Evolutionary conservation across 208 protist species (phyloP).

Genomic region (Naegleria fowleri): DNA sequence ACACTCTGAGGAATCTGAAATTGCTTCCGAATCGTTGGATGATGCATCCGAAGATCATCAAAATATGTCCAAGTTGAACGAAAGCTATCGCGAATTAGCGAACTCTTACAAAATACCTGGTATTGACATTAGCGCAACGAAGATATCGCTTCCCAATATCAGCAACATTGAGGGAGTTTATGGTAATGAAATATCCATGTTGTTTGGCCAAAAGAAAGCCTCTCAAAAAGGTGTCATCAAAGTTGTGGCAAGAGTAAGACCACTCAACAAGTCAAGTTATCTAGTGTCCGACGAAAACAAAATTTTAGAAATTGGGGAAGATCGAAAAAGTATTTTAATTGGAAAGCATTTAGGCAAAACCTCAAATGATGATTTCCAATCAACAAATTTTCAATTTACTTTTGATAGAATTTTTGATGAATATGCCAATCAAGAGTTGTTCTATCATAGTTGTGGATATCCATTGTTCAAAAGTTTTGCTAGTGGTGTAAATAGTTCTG

Average conservation of each 20-base stretch:
- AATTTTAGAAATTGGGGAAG: background rate
- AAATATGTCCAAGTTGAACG: too few species aligned
- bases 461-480: background rate
- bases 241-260: background rate
- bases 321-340: background rate
- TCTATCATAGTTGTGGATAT: background rate
- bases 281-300: background rate
- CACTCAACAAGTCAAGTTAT: background rate
- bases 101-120: too few species aligned
- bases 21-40: too few species aligned
- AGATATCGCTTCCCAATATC: too few species aligned
- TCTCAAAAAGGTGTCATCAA: background rate
- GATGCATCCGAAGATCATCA: too few species aligned
- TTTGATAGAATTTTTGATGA: conserved; percentile 20
- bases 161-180: too few species aligned
- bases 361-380: background rate
- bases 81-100: too few species aligned
- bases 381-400: background rate
- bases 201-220: background rate
- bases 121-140: too few species aligned
- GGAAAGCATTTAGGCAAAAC: background rate
- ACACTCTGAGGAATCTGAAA: too few species aligned
- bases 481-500: background rate
- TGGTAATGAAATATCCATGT: background rate
- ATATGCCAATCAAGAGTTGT: conserved; percentile 4